Evolutionary conservation across 2,329 filamentous ascomycete species (phyloP).

Genomic region (Arthrobotrys sinensis): DNA sequence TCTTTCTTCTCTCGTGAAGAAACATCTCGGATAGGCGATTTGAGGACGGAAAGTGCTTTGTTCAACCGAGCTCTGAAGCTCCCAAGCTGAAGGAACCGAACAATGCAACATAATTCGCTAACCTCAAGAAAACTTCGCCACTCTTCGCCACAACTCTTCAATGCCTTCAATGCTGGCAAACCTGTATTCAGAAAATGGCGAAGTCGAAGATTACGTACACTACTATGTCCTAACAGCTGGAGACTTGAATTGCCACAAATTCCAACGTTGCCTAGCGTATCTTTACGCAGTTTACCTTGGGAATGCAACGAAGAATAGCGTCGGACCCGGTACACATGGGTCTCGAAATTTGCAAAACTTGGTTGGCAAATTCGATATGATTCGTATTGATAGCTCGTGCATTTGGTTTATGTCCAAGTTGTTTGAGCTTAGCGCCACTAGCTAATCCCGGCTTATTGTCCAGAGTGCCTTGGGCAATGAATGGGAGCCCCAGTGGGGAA

Average conservation of each 20-base stretch:
- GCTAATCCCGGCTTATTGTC: background rate
- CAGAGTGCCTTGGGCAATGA: background rate
- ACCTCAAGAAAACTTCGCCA: slow-evolving; percentile 9
- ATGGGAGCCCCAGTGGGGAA: background rate
- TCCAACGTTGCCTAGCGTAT: slow-evolving; percentile 10
- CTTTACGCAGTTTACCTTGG: background rate
- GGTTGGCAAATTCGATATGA: slow-evolving; percentile 5
- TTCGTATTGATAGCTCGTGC: slow-evolving; percentile 21
- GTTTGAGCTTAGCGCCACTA: slow-evolving; percentile 21
- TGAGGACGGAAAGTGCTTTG: slow-evolving; percentile 13
- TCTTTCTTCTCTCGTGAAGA: background rate
- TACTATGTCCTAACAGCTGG: background rate
- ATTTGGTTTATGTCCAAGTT: background rate
- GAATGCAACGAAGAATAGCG: background rate
- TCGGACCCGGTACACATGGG: background rate
- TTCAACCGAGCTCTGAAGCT: slow-evolving; percentile 15
- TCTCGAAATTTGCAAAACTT: background rate
- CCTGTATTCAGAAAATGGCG: slow-evolving; percentile 3
- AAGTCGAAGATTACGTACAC: slow-evolving; percentile 7
- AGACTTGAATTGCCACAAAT: slow-evolving; percentile 2
- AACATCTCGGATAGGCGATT: slow-evolving; percentile 10
- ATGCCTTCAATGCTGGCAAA: background rate
- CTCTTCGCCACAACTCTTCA: slow-evolving; percentile 28
- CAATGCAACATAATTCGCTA: slow-evolving; percentile 9
- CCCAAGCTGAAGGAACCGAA: background rate